Base-by-base conservation (phyloP, 2,329 filamentous ascomycete species). In the Bisporella sp. region DNA sequence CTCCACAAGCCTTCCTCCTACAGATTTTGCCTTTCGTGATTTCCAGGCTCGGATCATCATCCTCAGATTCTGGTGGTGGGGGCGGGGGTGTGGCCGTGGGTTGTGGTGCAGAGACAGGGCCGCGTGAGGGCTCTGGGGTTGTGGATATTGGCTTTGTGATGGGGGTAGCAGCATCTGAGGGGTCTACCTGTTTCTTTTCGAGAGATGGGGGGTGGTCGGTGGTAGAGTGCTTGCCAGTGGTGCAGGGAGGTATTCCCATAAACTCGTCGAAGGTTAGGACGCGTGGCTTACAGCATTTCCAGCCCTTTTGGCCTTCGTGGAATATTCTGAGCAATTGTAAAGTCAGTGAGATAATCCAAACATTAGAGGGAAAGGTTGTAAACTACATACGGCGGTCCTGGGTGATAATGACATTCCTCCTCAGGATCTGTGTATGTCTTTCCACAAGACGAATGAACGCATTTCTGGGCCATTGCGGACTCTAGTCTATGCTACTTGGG, bases 231-330 rank as follows among this genome's bases (percentile, higher is more conserved):
- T 85, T 91, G 64, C 93, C 93, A 9, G 84, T 87, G 30, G 93
- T 96, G 77, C 93, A 99, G 37, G 93, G 92, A 46, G 87, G 76
- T 62, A 99, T 97, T 54, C 76, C 70, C 69, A 99, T 88, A 76
- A 99, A 99, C 72, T 99, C 93, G 71, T 99, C 93, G 68, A 99
- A 99, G 53, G 90, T 96, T 62, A 99, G 77, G 62, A 97, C 90
- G 64, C 93, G 87, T 51, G 91, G 86, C 73, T 96, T 97, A 80
- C 93, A 99, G 76, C 93, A 99, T 74, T 95, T 95, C 92, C 93
- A 97, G 66, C 93, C 92, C 96, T 63, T 30, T 12, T 46, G 30
- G 13, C 5, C 33, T 45, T 37, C 7, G 21, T 35, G 9, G 12
- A 39, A 13, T 35, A 8, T 31, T 3, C 28, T 4, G 4, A 29